Base-by-base conservation (phyloP, 306 rosid genomes). In the Cicer arietinum region DNA sequence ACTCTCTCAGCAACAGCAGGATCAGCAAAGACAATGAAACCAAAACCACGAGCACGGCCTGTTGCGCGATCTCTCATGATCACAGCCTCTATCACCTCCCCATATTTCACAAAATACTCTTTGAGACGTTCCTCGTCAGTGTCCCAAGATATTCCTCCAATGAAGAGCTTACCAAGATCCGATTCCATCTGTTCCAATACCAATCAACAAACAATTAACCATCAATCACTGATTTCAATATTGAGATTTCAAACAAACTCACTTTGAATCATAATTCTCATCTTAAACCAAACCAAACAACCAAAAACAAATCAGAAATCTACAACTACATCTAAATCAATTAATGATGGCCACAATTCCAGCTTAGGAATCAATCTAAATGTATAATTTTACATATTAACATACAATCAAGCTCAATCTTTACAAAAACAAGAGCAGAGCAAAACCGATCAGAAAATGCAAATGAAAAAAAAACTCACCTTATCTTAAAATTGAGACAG, bases 61-160 rank as follows among this genome's bases (percentile, higher is more conserved):
- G 99, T 94, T 17, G 90, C 73, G 11, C 99, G 99, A 89, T 94
- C 99, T 76, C 96, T 90, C 98, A 94, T 94, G 91, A 94, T 94
- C 88, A 90, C 96, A 13, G 98, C 92, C 87, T 94, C 98, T 54
- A 90, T 90, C 61, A 94, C 97, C 88, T 94, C 99, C 48, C 99
- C 99, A 66, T 92, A 94, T n/a, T 86, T 89, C 76, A 93, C 82
- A 76, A 94, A 94, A 79, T 94, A 94, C 57, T 94, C 98, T 54
- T 85, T 94, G 11, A 94, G 97, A 64, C 96, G 95, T 79, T 89
- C 98, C 86, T 92, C 99, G 77, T 92, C 96, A 18, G 98, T 94
- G 80, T 94, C 97, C 98, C 98, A 94, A 7, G 98, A 91, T 89
- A 94, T 94, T 77, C 98, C 98, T 64, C 98, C 98, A 89, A 94